Evolutionary conservation across 441 rosid species (phyloP).

Genomic region (Croton setiger): DNA sequence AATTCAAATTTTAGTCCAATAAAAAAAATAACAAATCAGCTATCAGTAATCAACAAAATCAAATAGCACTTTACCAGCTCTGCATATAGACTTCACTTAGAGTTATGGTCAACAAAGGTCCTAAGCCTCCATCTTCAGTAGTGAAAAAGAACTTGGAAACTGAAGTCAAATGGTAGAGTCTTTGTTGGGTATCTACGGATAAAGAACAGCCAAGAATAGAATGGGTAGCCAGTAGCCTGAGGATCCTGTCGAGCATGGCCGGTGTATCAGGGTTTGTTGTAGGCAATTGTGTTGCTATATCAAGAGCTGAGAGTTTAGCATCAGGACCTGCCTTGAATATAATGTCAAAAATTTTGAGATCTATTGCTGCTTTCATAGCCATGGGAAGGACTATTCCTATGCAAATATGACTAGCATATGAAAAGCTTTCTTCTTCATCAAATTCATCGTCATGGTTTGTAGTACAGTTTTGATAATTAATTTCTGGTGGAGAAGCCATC

Average conservation of each 20-base stretch:
- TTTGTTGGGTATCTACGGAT: not conserved
- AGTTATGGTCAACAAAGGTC: not conserved
- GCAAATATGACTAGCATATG: no score
- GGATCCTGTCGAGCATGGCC: not conserved
- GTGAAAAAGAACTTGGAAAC: not conserved
- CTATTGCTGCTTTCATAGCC: no score
- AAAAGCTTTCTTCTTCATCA: no score
- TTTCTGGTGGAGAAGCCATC: no score
- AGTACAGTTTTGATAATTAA: no score
- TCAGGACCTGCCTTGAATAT: constrained; percentile 5
- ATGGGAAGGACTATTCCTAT: no score
- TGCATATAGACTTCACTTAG: not conserved
- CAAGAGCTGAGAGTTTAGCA: not conserved
- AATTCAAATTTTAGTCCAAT: not conserved
- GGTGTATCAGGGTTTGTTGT: not conserved
- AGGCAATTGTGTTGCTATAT: not conserved
- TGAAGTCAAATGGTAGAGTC: not conserved
- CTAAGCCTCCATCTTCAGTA: not conserved
- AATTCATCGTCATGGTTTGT: no score
- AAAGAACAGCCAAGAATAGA: not conserved
- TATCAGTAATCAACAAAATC: no score
- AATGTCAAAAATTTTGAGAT: not conserved
- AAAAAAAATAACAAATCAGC: not conserved
- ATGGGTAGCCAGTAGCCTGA: not conserved
- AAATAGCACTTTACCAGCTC: no score